Evolutionary conservation across 108 stramenopile genomes (phyloP).

Genomic region (Tribonema minus): DNA sequence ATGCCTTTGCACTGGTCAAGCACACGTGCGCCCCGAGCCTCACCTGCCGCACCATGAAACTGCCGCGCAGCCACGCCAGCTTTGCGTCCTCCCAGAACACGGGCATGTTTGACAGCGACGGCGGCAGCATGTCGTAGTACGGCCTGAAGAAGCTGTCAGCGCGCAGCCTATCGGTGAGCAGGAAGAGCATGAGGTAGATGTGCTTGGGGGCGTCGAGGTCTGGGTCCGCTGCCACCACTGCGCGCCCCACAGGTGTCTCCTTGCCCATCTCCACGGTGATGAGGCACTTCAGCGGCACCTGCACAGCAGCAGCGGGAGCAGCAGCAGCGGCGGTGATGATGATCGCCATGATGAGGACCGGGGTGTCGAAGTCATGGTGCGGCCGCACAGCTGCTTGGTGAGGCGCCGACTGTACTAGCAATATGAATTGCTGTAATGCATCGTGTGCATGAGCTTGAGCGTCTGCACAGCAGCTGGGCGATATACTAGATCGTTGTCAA

Average conservation of each 20-base stretch:
- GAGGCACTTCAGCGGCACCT: constrained; percentile 76
- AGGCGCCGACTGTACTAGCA: neutral
- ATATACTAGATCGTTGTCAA: too few species aligned
- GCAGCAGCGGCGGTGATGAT: neutral
- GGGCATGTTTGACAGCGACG: constrained; percentile 85
- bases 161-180: constrained; percentile 85
- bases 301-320: neutral
- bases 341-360: neutral
- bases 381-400: neutral
- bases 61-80: constrained; percentile 73
- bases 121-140: constrained; percentile 92
- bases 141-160: constrained; percentile 82
- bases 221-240: constrained; percentile 48
- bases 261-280: constrained; percentile 99
- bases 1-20: neutral
- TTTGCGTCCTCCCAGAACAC: constrained; percentile 90
- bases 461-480: too few species aligned
- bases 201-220: constrained; percentile 98
- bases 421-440: too few species aligned
- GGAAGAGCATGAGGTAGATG: constrained; percentile 92
- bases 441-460: too few species aligned
- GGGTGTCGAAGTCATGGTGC: neutral
- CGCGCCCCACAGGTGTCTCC: constrained; percentile 42
- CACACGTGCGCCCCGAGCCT: neutral
- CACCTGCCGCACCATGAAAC: constrained; percentile 76